phyloP scores from a whole-genome alignment of 352 stramenopile genomes.

The Hyaloperonospora arabidopsidis region DNA sequence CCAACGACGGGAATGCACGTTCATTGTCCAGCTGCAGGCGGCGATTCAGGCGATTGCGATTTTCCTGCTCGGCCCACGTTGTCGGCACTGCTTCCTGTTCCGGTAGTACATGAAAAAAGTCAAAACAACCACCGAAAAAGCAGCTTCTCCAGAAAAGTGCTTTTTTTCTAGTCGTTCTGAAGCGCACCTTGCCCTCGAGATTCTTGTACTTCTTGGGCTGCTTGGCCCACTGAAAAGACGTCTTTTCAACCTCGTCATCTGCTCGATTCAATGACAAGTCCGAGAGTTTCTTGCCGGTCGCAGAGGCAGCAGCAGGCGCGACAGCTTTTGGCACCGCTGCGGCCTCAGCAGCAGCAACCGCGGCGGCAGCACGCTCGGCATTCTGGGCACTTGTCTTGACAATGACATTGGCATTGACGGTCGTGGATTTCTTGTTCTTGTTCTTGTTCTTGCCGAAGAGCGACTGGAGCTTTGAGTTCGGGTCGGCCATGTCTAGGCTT shows the following conservation, averaged over 20 bases:
- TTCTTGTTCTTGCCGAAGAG: slow-evolving; percentile 85
- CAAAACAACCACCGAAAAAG: not conserved
- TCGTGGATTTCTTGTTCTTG: slow-evolving; percentile 76
- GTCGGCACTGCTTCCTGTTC: slow-evolving; percentile 42
- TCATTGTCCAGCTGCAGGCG: slow-evolving; percentile 68
- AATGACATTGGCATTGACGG: slow-evolving; percentile 73
- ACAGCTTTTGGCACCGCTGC: slow-evolving; percentile 15
- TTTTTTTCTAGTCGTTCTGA: not conserved
- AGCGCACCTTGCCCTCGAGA: slow-evolving; percentile 28
- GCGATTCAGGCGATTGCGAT: slow-evolving; percentile 51
- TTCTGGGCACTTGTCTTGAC: slow-evolving; percentile 50
- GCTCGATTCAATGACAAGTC: slow-evolving; percentile 52
- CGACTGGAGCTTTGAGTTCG: slow-evolving; percentile 73
- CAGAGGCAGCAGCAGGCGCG: slow-evolving; percentile 7
- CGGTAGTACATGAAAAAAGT: not conserved
- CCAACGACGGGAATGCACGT: slow-evolving; percentile 69
- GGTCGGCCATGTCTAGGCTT: slow-evolving; percentile 21
- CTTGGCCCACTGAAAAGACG: slow-evolving; percentile 71
- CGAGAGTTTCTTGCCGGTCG: slow-evolving; percentile 47
- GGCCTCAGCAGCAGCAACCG: slow-evolving; percentile 20
- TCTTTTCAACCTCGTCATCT: slow-evolving; percentile 38
- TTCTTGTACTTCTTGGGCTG: slow-evolving; percentile 85
- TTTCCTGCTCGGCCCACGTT: slow-evolving; percentile 67
- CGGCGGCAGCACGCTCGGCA: slow-evolving; percentile 27
- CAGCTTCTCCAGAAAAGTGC: not conserved